Conservation (phyloP, 2,329 filamentous ascomycete species). For the Epichloe amarillans region DNA sequence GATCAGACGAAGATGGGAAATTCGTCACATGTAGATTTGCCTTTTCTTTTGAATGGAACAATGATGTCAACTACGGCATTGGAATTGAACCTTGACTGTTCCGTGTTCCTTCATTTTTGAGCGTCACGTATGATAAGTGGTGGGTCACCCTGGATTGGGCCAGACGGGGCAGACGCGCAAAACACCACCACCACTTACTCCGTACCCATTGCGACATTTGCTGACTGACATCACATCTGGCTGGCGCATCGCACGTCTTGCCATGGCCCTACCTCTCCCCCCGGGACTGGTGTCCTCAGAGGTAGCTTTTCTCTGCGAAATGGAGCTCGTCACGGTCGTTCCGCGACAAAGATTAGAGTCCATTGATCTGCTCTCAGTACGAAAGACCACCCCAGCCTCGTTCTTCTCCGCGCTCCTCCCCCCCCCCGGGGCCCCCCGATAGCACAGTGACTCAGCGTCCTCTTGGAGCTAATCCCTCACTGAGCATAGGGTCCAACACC, state of each 20-base stretch:
- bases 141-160: too few species aligned
- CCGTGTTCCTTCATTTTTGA: too few species aligned
- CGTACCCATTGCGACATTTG: not conserved
- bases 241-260: not conserved
- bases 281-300: constrained; percentile 64
- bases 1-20: too few species aligned
- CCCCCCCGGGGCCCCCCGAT: too few species aligned
- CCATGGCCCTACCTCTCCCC: constrained; percentile 38
- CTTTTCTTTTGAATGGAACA: not conserved
- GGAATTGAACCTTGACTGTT: not conserved
- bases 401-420: not conserved
- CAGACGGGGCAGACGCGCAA: not conserved
- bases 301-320: constrained; percentile 90
- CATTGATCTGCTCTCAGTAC: constrained; percentile 73
- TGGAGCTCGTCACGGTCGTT: constrained; percentile 88
- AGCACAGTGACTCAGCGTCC: not conserved
- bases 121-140: too few species aligned
- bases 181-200: too few species aligned
- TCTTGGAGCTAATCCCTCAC: too few species aligned
- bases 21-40: too few species aligned
- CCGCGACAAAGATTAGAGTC: constrained; percentile 81
- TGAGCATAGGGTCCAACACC: constrained; percentile 58
- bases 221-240: not conserved
- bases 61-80: not conserved
- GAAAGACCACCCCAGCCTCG: constrained; percentile 21